Conservation (phyloP, 148 eudicot genomes). For the Euryodendron excelsum region DNA sequence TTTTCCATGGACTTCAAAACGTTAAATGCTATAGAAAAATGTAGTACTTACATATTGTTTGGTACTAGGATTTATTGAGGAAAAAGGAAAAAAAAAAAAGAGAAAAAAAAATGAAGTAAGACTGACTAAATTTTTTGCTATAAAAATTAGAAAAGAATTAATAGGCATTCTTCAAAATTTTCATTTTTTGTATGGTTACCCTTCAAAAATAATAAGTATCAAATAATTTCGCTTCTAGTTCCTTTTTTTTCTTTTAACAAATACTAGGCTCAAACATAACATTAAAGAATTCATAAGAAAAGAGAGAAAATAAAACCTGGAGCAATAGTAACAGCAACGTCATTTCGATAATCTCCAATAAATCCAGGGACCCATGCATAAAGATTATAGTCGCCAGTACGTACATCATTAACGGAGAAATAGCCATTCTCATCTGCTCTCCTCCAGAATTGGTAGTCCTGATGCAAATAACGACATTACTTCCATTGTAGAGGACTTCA, state of each 20-base stretch:
- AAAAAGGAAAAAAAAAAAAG: too few relatives aligned
- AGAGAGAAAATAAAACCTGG: slow-evolving; percentile 46
- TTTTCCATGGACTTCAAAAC: not conserved
- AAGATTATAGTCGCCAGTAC: slow-evolving; percentile 63
- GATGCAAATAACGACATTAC: not conserved
- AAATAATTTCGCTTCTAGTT: too few relatives aligned
- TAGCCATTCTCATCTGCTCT: slow-evolving; percentile 56
- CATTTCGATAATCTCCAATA: slow-evolving; percentile 66
- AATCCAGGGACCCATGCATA: slow-evolving; percentile 82
- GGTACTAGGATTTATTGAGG: too few relatives aligned
- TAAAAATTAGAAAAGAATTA: too few relatives aligned
- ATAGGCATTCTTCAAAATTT: too few relatives aligned
- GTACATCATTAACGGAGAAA: slow-evolving; percentile 49
- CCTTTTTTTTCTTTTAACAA: too few relatives aligned
- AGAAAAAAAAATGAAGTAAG: too few relatives aligned
- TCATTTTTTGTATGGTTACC: too few relatives aligned
- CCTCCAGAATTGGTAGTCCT: slow-evolving; percentile 93
- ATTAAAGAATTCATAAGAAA: not conserved
- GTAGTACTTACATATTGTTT: not conserved
- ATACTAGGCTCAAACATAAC: too few relatives aligned
- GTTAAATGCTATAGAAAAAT: not conserved
- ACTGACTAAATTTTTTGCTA: too few relatives aligned
- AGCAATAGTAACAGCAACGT: slow-evolving; percentile 40
- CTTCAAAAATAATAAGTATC: too few relatives aligned
- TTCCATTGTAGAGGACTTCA: too few relatives aligned